Evolutionary conservation across 2,329 filamentous ascomycete species (phyloP).

Genomic region (Thelonectria discophora): DNA sequence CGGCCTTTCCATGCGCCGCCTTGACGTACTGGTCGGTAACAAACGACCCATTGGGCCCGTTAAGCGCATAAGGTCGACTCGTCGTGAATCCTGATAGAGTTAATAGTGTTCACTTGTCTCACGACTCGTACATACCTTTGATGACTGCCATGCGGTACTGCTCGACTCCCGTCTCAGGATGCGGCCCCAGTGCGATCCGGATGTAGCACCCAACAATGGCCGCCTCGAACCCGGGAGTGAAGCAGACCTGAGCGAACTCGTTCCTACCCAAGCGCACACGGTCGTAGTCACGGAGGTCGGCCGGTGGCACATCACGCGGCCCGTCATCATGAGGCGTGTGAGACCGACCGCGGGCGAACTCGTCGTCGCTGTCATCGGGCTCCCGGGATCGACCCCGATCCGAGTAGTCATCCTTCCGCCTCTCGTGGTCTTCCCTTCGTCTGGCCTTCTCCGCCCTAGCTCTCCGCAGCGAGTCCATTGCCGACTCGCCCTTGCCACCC

Average conservation of each 20-base stretch:
- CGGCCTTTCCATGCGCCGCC: conserved; percentile 82
- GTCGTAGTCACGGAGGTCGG: conserved; percentile 83
- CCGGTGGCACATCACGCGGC: conserved; percentile 74
- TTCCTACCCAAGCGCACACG: conserved; percentile 83
- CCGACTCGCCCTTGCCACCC: conserved; percentile 56
- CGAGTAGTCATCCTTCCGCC: conserved; percentile 63
- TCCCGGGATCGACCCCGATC: conserved; percentile 55
- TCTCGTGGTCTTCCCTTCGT: conserved; percentile 62
- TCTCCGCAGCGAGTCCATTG: conserved; percentile 75
- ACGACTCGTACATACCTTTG: conserved; percentile 68
- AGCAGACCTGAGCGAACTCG: conserved; percentile 90
- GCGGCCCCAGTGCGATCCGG: conserved; percentile 82
- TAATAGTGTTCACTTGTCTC: conserved; percentile 22
- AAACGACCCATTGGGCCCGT: conserved; percentile 78
- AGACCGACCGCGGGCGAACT: conserved; percentile 71
- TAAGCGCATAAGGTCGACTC: conserved; percentile 85
- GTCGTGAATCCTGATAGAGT: conserved; percentile 72
- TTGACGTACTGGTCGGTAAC: conserved; percentile 87
- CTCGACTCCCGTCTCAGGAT: conserved; percentile 75
- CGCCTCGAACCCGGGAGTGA: conserved; percentile 88
- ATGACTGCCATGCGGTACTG: conserved; percentile 90
- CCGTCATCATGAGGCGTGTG: conserved; percentile 69
- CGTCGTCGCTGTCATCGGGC: conserved; percentile 77
- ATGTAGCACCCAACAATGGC: conserved; percentile 85
- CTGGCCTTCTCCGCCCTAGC: conserved; percentile 69